Percentiles rank a stretch among this genome's conserved stretches.
These are phyloP conservation scores for Oryza meridionalis DNA, from an alignment of 176 grass and related monocot genomes.

Conservation along the genomic window DNA sequence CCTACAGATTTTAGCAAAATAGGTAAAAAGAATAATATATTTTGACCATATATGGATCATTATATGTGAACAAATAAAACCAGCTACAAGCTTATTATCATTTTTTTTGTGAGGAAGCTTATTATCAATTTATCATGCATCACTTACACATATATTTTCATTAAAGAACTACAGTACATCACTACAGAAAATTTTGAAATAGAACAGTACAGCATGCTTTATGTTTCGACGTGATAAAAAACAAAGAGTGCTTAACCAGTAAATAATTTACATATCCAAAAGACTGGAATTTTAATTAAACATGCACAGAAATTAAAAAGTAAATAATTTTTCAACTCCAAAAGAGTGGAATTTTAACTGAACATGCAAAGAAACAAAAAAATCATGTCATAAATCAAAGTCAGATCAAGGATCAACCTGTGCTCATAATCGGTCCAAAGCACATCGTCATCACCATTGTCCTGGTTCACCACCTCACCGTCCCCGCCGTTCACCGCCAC, in stretches of 20 bases:
- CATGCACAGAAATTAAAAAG: neutral
- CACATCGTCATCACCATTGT: too few species aligned
- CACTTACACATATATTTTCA: neutral
- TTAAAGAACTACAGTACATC: neutral
- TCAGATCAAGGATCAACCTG: constrained; percentile 4
- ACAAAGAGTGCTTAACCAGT: neutral
- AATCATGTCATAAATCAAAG: too few species aligned
- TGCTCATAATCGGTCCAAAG: constrained; percentile 38
- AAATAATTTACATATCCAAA: neutral
- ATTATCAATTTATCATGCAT: too few species aligned
- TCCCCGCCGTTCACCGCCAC: neutral
- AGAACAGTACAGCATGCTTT: too few species aligned
- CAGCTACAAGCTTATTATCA: too few species aligned
- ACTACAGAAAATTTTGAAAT: neutral
- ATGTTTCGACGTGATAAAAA: neutral
- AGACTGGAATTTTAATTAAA: neutral
- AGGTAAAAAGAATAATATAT: neutral
- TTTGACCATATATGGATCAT: neutral
- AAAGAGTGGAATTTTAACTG: too few species aligned
- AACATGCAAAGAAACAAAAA: too few species aligned
- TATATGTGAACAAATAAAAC: neutral
- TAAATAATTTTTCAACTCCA: too few species aligned
- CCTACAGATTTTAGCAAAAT: too few species aligned
- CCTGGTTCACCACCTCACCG: neutral
- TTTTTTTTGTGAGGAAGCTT: too few species aligned